These are phyloP conservation scores for Phaseolus coccineus DNA, from an alignment of 331 rosid genomes.

Conservation along the genomic window DNA sequence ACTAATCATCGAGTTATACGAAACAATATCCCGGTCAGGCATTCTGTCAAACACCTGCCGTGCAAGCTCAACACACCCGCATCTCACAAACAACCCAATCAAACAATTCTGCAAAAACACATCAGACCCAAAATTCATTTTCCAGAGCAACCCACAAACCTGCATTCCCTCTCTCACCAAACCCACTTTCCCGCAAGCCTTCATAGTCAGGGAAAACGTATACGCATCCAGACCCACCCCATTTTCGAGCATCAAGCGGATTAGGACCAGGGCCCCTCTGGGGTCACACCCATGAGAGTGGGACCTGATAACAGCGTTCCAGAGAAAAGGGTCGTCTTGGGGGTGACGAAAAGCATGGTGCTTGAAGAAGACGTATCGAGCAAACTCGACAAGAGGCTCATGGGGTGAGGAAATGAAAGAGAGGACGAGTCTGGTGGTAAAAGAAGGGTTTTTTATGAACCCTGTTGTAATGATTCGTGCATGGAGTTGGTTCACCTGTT, in stretches of 20 bases:
- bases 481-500: constrained; percentile 67
- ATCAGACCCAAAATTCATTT: constrained; percentile 58
- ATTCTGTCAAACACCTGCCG: constrained; percentile 65
- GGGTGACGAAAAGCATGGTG: constrained; percentile 50
- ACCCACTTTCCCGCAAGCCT: constrained; percentile 72
- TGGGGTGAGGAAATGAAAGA: constrained; percentile 68
- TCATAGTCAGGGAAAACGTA: constrained; percentile 67
- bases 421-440: constrained; percentile 66
- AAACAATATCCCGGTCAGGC: constrained; percentile 63
- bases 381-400: constrained; percentile 66
- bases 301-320: constrained; percentile 77
- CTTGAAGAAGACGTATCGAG: constrained; percentile 69
- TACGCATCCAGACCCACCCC: constrained; percentile 71
- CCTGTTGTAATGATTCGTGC: constrained; percentile 68
- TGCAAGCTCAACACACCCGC: constrained; percentile 63
- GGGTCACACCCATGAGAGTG: constrained; percentile 80
- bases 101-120: constrained; percentile 69
- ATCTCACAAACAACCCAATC: constrained; percentile 54
- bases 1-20: constrained; percentile 74
- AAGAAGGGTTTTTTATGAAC: constrained; percentile 45
- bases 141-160: constrained; percentile 71
- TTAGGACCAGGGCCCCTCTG: constrained; percentile 52
- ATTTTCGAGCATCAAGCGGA: constrained; percentile 68
- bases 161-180: constrained; percentile 68
- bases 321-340: constrained; percentile 68